Conservation (phyloP, 805 yeast genomes). For the Candida germanica region DNA sequence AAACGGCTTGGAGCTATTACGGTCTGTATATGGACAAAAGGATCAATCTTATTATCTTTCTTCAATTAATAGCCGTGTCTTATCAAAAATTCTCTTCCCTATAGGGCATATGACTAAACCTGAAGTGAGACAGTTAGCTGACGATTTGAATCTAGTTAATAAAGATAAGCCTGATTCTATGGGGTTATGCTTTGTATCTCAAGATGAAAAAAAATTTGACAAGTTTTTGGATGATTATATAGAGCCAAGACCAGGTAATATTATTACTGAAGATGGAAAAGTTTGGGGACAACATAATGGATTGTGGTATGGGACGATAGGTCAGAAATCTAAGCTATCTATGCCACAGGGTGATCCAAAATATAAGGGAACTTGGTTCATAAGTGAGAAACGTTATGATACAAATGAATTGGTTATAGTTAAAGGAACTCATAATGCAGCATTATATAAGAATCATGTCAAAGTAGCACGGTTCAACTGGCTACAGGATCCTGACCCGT, state of each 20-base stretch:
- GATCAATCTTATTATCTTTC: conserved; percentile 93
- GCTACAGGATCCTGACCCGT: conserved; percentile 8
- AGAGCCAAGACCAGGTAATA: conserved; percentile 69
- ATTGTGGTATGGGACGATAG: conserved; percentile 92
- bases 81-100: conserved; percentile 65
- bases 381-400: conserved; percentile 61
- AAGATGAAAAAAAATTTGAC: conserved; percentile 57
- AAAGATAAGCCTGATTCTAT: conserved; percentile 90
- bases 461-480: conserved; percentile 40
- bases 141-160: conserved; percentile 48
- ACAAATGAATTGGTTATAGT: conserved; percentile 79
- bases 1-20: conserved; percentile 40
- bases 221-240: conserved; percentile 75
- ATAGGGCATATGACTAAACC: conserved; percentile 77
- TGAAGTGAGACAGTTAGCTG: conserved; percentile 67
- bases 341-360: conserved; percentile 87
- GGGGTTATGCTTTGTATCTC: conserved; percentile 88
- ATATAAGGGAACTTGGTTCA: conserved; percentile 81
- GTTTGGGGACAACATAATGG: conserved; percentile 84
- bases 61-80: conserved; percentile 47
- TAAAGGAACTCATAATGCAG: conserved; percentile 58
- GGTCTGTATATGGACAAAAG: conserved; percentile 59
- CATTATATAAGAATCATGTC: conserved; percentile 47
- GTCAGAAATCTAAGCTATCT: conserved; percentile 75
- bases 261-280: conserved; percentile 70